Evolutionary conservation across 305 asterid species (phyloP).

Genomic region (Ajuga reptans): DNA sequence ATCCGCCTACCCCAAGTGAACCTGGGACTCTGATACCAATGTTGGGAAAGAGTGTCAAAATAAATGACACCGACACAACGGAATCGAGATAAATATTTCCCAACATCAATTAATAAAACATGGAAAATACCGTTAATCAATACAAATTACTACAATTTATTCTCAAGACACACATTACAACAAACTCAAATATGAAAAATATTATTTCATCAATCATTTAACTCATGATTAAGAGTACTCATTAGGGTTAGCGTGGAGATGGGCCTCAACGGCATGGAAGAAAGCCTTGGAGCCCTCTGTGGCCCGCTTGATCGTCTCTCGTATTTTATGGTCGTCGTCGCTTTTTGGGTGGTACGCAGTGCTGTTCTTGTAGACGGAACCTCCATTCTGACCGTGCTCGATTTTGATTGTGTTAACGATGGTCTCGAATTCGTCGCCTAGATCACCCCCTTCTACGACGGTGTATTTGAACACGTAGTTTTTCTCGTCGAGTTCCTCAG

Average conservation of each 20-base stretch:
- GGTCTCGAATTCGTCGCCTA: slow-evolving; percentile 26
- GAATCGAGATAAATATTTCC: no score
- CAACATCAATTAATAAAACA: no score
- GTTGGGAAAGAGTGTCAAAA: no score
- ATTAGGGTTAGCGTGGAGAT: slow-evolving; percentile 33
- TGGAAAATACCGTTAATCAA: no score
- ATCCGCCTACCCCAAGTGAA: no score
- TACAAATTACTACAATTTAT: no score
- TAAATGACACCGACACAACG: no score
- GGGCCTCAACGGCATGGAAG: slow-evolving; percentile 32
- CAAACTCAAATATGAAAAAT: not conserved
- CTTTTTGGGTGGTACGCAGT: slow-evolving; percentile 35
- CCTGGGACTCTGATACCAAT: no score
- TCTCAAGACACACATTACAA: not conserved
- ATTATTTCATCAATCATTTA: not conserved
- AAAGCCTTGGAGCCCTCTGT: slow-evolving; percentile 35
- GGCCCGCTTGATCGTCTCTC: slow-evolving; percentile 40
- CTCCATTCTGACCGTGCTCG: slow-evolving; percentile 32
- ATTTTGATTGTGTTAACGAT: slow-evolving; percentile 30
- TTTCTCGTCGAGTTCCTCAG: slow-evolving; percentile 36
- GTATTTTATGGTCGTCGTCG: slow-evolving; percentile 25
- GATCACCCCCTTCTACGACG: slow-evolving; percentile 37
- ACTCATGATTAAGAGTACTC: not conserved
- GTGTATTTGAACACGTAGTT: slow-evolving; percentile 30
- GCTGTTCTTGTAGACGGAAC: slow-evolving; percentile 34